phyloP scores from a whole-genome alignment of 2,329 filamentous ascomycete species.

The Fusarium siculi region DNA sequence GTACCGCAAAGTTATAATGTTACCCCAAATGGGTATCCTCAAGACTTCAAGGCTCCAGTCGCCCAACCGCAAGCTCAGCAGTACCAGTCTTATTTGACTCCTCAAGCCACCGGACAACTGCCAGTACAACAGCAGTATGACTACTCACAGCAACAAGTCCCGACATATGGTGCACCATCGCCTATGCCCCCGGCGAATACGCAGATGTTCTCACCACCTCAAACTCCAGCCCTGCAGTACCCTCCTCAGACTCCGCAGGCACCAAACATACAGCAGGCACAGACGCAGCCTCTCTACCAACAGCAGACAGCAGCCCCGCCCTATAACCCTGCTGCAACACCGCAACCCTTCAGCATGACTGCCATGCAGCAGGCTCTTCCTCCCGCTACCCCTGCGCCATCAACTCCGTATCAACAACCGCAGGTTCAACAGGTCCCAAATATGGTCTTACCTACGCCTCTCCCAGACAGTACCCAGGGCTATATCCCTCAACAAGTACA shows the following conservation, averaged over 20 bases:
- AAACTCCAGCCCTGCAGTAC: not conserved
- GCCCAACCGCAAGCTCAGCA: not conserved
- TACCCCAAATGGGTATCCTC: not conserved
- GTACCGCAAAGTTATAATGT: not conserved
- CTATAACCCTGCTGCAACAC: not conserved
- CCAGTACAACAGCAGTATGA: not conserved
- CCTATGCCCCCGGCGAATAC: not conserved
- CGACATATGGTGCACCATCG: not conserved
- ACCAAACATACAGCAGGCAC: not conserved
- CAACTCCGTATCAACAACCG: not conserved
- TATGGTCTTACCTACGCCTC: not conserved
- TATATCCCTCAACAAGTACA: not conserved
- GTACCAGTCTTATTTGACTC: not conserved
- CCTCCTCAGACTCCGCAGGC: not conserved
- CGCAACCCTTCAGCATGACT: constrained; percentile 22
- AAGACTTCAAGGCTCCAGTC: constrained; percentile 10
- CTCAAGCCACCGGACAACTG: not conserved
- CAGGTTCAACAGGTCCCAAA: not conserved
- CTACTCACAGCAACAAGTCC: not conserved
- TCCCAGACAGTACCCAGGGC: not conserved
- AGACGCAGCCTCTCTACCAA: not conserved
- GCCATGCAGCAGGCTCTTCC: constrained; percentile 30
- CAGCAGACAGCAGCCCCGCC: not conserved
- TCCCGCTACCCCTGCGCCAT: not conserved
- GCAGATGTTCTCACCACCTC: constrained; percentile 1